Evolutionary conservation across 371 early-diverging fungal species (phyloP).

Genomic region (Rhizoclosmatium hyalinum): DNA sequence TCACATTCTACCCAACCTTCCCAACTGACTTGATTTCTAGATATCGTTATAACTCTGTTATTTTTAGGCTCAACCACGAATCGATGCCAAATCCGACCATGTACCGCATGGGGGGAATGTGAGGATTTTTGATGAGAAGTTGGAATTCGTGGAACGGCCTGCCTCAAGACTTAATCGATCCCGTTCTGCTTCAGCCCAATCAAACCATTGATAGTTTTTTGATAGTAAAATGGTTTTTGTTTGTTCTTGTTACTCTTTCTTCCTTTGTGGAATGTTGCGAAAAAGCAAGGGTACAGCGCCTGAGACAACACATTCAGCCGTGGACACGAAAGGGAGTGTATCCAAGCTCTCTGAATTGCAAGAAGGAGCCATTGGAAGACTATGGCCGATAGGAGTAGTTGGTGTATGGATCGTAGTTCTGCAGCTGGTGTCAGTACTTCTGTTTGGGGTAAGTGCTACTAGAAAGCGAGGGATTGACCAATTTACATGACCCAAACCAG

Average conservation of each 20-base stretch:
- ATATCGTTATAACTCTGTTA: neutral
- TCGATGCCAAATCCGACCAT: conserved; percentile 16
- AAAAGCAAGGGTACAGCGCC: no score
- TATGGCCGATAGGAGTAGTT: neutral
- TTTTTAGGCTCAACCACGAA: conserved; percentile 23
- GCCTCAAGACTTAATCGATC: neutral
- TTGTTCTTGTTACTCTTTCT: no score
- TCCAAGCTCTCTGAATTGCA: no score
- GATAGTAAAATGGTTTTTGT: no score
- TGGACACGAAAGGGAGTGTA: no score
- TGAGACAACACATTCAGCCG: no score
- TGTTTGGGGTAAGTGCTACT: conserved; percentile 17
- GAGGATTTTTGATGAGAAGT: conserved; percentile 34
- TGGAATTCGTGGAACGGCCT: conserved; percentile 23
- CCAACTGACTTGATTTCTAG: neutral
- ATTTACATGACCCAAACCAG: conserved; percentile 1
- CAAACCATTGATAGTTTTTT: no score
- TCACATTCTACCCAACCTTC: neutral
- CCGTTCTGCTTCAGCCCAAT: neutral
- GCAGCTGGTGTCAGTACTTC: neutral
- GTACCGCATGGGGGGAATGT: conserved; percentile 40
- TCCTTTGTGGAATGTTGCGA: no score
- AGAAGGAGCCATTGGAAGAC: no score
- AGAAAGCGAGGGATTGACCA: neutral
- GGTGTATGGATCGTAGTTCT: neutral